Conservation (phyloP, 257 asterid genomes). For the Solanum stenotomum region DNA sequence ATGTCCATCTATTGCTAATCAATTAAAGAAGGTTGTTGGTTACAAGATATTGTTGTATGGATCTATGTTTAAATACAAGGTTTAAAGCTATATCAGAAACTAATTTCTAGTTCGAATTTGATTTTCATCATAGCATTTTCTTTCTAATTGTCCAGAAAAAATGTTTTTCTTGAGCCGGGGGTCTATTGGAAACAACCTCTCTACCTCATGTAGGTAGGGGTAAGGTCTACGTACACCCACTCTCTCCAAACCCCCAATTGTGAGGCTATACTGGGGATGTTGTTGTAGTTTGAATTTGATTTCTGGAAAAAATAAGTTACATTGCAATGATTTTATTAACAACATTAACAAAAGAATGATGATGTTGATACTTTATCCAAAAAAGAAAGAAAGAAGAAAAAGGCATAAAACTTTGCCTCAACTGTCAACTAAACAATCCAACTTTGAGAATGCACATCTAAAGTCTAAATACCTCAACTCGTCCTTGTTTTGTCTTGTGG, state of each 20-base stretch:
- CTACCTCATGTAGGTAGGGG: not conserved
- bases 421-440: not conserved
- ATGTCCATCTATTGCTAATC: not conserved
- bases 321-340: not conserved
- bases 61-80: not conserved
- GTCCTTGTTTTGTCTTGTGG: accelerated
- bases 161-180: accelerated
- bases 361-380: not conserved
- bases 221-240: not conserved
- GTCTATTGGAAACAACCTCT: not conserved
- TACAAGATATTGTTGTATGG: not conserved
- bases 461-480: not conserved
- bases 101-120: not conserved
- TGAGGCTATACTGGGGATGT: accelerated
- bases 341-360: not conserved
- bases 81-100: not conserved
- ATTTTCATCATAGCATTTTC: not conserved
- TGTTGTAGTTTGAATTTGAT: not conserved
- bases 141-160: not conserved
- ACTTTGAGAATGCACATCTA: not conserved
- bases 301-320: not conserved
- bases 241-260: not conserved
- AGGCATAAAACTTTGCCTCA: not conserved
- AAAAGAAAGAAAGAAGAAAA: not conserved
- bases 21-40: not conserved